Evolutionary conservation across 1,284 basidiomycete species (phyloP).

Genomic region (Xerocomus amazonicus): DNA sequence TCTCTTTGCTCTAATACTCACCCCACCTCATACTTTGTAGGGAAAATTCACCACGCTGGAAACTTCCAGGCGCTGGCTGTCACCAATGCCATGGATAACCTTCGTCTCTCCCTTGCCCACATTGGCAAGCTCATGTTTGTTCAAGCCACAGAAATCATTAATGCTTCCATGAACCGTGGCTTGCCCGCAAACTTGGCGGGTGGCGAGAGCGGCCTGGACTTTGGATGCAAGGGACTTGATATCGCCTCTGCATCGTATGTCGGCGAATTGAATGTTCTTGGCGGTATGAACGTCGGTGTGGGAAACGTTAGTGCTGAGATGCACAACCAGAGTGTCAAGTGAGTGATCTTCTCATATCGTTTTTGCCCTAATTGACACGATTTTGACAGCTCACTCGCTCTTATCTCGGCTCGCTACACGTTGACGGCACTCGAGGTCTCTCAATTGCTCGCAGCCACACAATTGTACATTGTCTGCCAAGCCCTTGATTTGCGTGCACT

Average conservation of each 20-base stretch:
- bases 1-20: not conserved
- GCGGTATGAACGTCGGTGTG: slow-evolving; percentile 78
- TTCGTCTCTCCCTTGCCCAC: slow-evolving; percentile 75
- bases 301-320: slow-evolving; percentile 85
- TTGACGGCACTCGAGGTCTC: slow-evolving; percentile 74
- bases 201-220: slow-evolving; percentile 79
- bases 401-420: slow-evolving; percentile 78
- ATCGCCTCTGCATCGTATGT: slow-evolving; percentile 81
- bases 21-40: slow-evolving; percentile 60
- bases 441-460: slow-evolving; percentile 68
- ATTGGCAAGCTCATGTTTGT: slow-evolving; percentile 82
- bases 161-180: slow-evolving; percentile 80
- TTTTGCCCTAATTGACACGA: slow-evolving; percentile 4
- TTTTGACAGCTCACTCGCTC: slow-evolving; percentile 65
- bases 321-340: slow-evolving; percentile 88
- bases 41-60: slow-evolving; percentile 74
- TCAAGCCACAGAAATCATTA: slow-evolving; percentile 80
- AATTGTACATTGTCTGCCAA: slow-evolving; percentile 77
- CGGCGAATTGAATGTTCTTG: slow-evolving; percentile 75
- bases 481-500: slow-evolving; percentile 76
- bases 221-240: slow-evolving; percentile 82
- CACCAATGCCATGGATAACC: slow-evolving; percentile 87
- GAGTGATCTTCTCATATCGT: slow-evolving; percentile 27
- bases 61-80: slow-evolving; percentile 89
- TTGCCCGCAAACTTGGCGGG: slow-evolving; percentile 80